These are phyloP conservation scores for Rhypophila decipiens DNA, from an alignment of 495 filamentous ascomycete genomes.

Conservation along the genomic window DNA sequence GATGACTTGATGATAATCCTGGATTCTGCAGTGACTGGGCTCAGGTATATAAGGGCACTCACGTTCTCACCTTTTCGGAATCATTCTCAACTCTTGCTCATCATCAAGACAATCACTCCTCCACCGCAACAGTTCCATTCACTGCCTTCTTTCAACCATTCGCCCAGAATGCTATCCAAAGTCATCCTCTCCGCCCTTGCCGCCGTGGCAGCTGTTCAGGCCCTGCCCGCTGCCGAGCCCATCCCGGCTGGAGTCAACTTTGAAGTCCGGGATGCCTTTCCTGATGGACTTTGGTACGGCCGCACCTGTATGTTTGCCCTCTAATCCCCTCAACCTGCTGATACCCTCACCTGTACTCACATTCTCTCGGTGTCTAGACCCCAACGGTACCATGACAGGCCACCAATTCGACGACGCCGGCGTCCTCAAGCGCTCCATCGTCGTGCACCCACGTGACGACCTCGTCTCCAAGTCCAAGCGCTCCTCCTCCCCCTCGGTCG, in stretches of 20 bases:
- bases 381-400: neutral
- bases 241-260: neutral
- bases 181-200: neutral
- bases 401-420: too few relatives aligned
- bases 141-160: too few relatives aligned
- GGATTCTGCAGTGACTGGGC: too few relatives aligned
- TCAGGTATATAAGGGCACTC: too few relatives aligned
- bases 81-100: too few relatives aligned
- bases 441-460: neutral
- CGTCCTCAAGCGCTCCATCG: neutral
- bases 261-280: neutral
- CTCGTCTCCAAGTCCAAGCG: neutral
- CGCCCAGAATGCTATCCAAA: neutral
- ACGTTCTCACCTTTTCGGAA: too few relatives aligned
- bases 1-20: too few relatives aligned
- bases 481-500: neutral
- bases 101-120: too few relatives aligned
- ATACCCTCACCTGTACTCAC: neutral
- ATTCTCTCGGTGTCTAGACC: too few relatives aligned
- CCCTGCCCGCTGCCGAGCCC: neutral
- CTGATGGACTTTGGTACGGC: neutral
- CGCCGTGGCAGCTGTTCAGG: neutral
- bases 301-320: neutral
- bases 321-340: neutral
- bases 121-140: too few relatives aligned